phyloP scores from a whole-genome alignment of 768 basidiomycete genomes.

The Mycena vulgaris region DNA sequence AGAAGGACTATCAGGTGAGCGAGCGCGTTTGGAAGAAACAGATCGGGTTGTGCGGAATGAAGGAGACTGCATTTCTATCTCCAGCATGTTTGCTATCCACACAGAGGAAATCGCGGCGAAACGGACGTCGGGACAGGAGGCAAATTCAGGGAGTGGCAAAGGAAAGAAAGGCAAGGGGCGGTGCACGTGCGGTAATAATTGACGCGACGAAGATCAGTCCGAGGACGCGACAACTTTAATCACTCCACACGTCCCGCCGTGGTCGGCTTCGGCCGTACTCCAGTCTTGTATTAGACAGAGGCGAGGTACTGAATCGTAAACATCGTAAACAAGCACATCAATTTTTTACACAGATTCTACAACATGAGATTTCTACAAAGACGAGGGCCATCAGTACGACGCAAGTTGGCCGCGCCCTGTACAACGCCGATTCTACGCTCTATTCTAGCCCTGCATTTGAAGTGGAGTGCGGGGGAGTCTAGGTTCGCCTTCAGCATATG shows the following conservation, averaged over 20 bases:
- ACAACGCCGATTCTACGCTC: not conserved
- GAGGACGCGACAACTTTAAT: conserved; percentile 11
- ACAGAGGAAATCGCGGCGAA: no score
- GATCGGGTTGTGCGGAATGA: conserved; percentile 57
- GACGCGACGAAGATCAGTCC: no score
- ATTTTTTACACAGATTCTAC: conserved; percentile 24
- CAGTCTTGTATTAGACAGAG: no score
- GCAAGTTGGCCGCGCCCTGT: not conserved
- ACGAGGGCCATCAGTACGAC: no score
- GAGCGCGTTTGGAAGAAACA: conserved; percentile 67
- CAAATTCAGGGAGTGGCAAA: not conserved
- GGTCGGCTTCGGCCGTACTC: no score
- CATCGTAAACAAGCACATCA: conserved; percentile 5
- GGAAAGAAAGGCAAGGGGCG: not conserved
- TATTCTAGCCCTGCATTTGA: conserved; percentile 67
- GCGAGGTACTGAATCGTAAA: no score
- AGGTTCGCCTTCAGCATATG: conserved; percentile 77
- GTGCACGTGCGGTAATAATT: conserved; percentile 14
- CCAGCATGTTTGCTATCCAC: conserved; percentile 52
- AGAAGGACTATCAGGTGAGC: conserved; percentile 68
- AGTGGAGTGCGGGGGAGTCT: conserved; percentile 76
- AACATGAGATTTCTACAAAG: not conserved
- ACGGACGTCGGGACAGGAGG: conserved; percentile 20
- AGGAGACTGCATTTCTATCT: conserved; percentile 71
- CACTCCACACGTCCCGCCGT: not conserved